These are phyloP conservation scores for Microbotryum intermedium DNA, from an alignment of 1,284 basidiomycete species.

Conservation along the genomic window DNA sequence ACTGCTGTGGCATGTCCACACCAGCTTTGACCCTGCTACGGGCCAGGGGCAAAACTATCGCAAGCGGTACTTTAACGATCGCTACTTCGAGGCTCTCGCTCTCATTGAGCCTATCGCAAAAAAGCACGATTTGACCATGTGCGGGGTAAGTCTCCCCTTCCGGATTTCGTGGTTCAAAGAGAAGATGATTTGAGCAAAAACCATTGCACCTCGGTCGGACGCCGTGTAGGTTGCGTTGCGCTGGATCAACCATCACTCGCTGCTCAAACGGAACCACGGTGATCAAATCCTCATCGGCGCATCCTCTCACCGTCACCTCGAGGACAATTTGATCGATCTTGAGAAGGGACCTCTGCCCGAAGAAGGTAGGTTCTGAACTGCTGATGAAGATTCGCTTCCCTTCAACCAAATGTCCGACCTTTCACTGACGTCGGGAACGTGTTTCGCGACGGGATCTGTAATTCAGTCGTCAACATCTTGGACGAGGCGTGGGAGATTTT, in stretches of 20 bases:
- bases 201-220: no score
- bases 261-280: constrained; percentile 43
- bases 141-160: constrained; percentile 39
- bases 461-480: constrained; percentile 39
- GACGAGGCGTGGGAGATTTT: constrained; percentile 44
- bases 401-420: not conserved
- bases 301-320: constrained; percentile 47
- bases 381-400: no score
- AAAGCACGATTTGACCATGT: constrained; percentile 45
- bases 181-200: no score
- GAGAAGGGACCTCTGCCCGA: constrained; percentile 50
- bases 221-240: constrained; percentile 43
- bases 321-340: constrained; percentile 48
- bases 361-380: constrained; percentile 41
- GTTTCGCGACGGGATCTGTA: constrained; percentile 42
- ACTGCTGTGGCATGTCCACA: no score
- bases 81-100: constrained; percentile 46
- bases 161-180: no score
- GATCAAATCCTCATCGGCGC: constrained; percentile 50
- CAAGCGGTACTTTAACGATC: constrained; percentile 44
- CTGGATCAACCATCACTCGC: constrained; percentile 51
- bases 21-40: constrained; percentile 41
- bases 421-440: not conserved
- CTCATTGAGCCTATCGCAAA: constrained; percentile 44
- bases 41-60: constrained; percentile 42